Base-by-base conservation (phyloP, 805 yeast species). In the Tetrapisispora nanseiensis region DNA sequence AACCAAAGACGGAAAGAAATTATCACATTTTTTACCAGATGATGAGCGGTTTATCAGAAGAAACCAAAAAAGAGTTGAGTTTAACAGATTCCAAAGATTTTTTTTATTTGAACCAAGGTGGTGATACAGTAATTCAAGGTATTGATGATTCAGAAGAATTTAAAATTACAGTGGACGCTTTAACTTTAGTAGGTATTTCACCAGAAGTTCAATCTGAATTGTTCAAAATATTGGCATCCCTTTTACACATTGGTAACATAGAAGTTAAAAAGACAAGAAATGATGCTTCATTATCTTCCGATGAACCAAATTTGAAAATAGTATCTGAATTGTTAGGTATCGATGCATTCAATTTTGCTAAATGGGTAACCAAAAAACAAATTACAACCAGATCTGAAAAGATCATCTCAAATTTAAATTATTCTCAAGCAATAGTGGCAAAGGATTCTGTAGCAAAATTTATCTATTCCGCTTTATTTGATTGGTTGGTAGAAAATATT, bases 381-480 rank as follows among this genome's bases (percentile, higher is more conserved):
- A 86, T 92, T 50, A 75, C 75, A 20, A 89, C 96, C n/a, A 75
- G 97, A 61, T 79, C 87, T 10, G 97, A 92, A 64, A 89, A 86
- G 62, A 89, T 90, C 57, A 78, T 80, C 37, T 80, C 95, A 20
- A 86, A 83, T 59, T 71, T 90, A 57, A 85, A 75, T 54, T 82
- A 78, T 59, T 77, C 77, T 53, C 95, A 89, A 59, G 94, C 97
- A 8, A 54, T 77, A 21, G 96, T 89, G 24, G 90, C 96, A 12
- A 78, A 95, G 57, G 97, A 90, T 65, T 92, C 98, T n/a, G 94
- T 90, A 41, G 86, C 97, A 39, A 90, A 90, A 62, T 90, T 82
- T 62, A 82, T 92, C 39, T 90, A 92, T 66, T 79, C 97, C 3
- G 84, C 95, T 2, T 66, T 92, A 47, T 90, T 90, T 53, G 97